A percentile compares a stretch with the other conserved stretches of the same genome.
phyloP scores from a whole-genome alignment of 768 basidiomycete species.

The Phanerochaete carnosa region DNA sequence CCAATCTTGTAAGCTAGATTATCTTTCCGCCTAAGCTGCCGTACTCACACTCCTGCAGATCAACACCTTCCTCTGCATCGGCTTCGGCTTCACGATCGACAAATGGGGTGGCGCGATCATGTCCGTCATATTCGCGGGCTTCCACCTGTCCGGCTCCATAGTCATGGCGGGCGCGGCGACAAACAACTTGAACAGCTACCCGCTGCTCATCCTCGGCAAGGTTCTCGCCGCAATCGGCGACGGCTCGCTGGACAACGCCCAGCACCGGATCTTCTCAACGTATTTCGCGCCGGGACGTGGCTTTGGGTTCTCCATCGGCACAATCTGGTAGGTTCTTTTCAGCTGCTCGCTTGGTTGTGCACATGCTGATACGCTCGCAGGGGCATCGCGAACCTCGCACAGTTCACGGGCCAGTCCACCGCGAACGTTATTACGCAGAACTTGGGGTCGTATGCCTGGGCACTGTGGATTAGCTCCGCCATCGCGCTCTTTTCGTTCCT shows the following conservation, averaged over 20 bases:
- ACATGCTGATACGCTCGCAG: constrained; percentile 11
- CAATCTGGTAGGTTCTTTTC: constrained; percentile 27
- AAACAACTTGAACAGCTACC: constrained; percentile 36
- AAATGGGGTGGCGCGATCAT: constrained; percentile 37
- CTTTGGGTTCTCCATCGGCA: constrained; percentile 33
- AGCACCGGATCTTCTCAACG: constrained; percentile 41
- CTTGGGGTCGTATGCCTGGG: constrained; percentile 37
- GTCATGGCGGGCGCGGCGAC: constrained; percentile 38
- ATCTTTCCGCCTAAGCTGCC: not conserved
- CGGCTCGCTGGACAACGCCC: constrained; percentile 39
- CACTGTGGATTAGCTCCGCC: constrained; percentile 38
- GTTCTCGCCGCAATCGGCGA: constrained; percentile 38
- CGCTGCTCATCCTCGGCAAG: constrained; percentile 37
- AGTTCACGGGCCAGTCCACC: constrained; percentile 38
- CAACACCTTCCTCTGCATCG: constrained; percentile 41
- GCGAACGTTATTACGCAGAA: constrained; percentile 38
- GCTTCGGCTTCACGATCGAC: constrained; percentile 38
- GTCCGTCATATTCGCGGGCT: constrained; percentile 34
- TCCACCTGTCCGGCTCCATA: constrained; percentile 34
- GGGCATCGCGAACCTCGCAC: constrained; percentile 38
- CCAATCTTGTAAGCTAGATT: constrained; percentile 29
- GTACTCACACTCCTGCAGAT: constrained; percentile 21
- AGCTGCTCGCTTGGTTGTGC: not conserved
- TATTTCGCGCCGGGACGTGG: constrained; percentile 42
- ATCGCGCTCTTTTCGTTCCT: constrained; percentile 36